Percentiles rank a stretch among this genome's conserved stretches.
phyloP scores from a whole-genome alignment of 2,329 filamentous ascomycete species.

The Cryphonectria radicalis region DNA sequence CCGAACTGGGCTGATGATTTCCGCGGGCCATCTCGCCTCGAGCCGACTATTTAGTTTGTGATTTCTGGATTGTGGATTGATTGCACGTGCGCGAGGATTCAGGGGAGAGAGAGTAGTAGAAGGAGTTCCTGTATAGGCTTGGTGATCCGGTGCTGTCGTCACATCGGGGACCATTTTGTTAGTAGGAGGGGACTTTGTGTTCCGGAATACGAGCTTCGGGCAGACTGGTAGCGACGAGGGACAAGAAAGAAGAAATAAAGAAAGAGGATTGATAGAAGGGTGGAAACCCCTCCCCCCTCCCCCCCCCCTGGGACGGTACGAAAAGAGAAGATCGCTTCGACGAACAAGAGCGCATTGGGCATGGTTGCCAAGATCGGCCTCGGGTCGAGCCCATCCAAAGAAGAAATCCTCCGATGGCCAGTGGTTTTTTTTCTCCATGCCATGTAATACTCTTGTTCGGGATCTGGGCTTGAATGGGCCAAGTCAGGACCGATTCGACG shows the following conservation, averaged over 20 bases:
- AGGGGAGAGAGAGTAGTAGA: background rate
- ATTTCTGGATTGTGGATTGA: background rate
- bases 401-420: conserved; percentile 3
- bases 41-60: background rate
- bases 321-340: conserved; percentile 22
- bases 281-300: conserved; percentile 2
- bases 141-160: background rate
- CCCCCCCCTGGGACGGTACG: background rate
- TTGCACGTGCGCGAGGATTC: background rate
- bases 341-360: conserved; percentile 18
- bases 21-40: conserved; percentile 3
- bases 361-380: conserved; percentile 13
- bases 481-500: background rate
- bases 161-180: background rate
- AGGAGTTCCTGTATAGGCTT: background rate
- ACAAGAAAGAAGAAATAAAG: background rate
- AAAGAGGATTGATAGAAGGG: background rate
- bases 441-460: background rate
- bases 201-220: conserved; percentile 7
- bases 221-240: conserved; percentile 4
- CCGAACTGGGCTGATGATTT: conserved; percentile 3
- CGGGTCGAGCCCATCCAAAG: background rate
- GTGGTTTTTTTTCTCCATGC: background rate
- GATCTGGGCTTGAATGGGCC: background rate
- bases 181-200: background rate